Conservation (phyloP, 306 rosid species). For the Medicago ruthenica region DNA sequence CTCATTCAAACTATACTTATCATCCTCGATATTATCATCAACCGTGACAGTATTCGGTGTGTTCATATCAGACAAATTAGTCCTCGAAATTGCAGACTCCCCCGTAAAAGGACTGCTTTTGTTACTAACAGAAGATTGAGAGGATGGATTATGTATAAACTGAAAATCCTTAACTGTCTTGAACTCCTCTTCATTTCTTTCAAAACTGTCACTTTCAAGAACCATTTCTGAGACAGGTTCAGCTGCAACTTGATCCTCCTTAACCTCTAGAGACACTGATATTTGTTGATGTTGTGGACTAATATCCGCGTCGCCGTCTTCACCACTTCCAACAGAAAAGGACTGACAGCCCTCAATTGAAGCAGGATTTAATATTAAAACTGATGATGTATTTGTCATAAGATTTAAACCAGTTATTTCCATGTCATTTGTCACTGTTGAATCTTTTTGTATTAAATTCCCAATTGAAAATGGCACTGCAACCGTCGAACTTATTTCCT, state of each 20-base stretch:
- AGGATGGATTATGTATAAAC: conserved; percentile 29
- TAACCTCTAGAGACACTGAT: conserved; percentile 36
- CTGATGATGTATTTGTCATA: conserved; percentile 58
- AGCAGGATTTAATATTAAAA: conserved; percentile 53
- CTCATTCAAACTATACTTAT: conserved; percentile 25
- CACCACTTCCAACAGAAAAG: conserved; percentile 46
- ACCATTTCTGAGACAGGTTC: conserved; percentile 44
- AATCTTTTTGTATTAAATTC: conserved; percentile 58
- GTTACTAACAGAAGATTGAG: conserved; percentile 37
- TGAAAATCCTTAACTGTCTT: conserved; percentile 40
- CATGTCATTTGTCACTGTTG: conserved; percentile 57
- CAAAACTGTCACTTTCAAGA: conserved; percentile 16
- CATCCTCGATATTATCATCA: conserved; percentile 37
- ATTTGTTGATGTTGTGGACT: conserved; percentile 37
- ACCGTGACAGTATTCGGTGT: conserved; percentile 36
- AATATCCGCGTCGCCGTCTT: conserved; percentile 7
- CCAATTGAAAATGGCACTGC: conserved; percentile 66
- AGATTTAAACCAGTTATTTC: conserved; percentile 67
- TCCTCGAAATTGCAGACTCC: conserved; percentile 41
- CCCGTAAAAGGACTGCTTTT: conserved; percentile 20
- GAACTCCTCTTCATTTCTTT: conserved; percentile 37
- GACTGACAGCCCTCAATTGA: conserved; percentile 47
- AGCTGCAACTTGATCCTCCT: conserved; percentile 45
- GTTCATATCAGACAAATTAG: conserved; percentile 29
- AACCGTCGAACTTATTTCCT: conserved; percentile 63